Conservation (phyloP, 495 filamentous ascomycete genomes). For the Mytilinidion resinicola region DNA sequence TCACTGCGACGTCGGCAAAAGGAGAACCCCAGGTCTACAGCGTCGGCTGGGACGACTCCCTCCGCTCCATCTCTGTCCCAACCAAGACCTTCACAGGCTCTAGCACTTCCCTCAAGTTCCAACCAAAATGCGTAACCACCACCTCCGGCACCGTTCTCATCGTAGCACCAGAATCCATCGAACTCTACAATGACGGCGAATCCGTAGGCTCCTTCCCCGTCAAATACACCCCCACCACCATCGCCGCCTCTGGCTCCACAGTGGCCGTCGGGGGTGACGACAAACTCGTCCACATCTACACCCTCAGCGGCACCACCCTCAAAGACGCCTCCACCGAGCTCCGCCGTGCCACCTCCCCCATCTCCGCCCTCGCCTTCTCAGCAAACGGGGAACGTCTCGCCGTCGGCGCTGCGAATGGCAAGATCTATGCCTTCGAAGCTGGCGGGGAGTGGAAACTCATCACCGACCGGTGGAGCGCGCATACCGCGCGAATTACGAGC, state of each 20-base stretch:
- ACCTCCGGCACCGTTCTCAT: conserved; percentile 51
- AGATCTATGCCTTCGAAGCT: conserved; percentile 63
- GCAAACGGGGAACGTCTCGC: conserved; percentile 65
- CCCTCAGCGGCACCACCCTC: conserved; percentile 44
- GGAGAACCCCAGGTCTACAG: conserved; percentile 63
- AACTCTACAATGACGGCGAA: conserved; percentile 54
- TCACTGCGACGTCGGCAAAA: conserved; percentile 45
- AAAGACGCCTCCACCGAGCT: conserved; percentile 43
- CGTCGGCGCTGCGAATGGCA: conserved; percentile 75
- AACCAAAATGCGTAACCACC: conserved; percentile 55
- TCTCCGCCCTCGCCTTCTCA: conserved; percentile 73
- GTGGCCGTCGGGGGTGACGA: conserved; percentile 75
- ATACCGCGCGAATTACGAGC: conserved; percentile 77
- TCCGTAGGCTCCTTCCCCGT: conserved; percentile 11
- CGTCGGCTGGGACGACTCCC: conserved; percentile 91
- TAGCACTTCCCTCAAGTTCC: conserved; percentile 48
- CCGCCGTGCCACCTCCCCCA: conserved; percentile 47
- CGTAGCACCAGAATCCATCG: conserved; percentile 58
- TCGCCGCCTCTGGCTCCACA: conserved; percentile 57
- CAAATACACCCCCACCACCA: conserved; percentile 55
- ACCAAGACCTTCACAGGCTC: conserved; percentile 54
- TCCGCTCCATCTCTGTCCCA: conserved; percentile 64
- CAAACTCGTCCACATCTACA: conserved; percentile 66
- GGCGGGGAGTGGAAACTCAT: conserved; percentile 47
- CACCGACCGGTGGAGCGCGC: conserved; percentile 82